Evolutionary conservation across 805 yeast genomes (phyloP), one percentile per base, ranked within the genome.

Genomic region (Tetrapisispora iriomotensis): DNA sequence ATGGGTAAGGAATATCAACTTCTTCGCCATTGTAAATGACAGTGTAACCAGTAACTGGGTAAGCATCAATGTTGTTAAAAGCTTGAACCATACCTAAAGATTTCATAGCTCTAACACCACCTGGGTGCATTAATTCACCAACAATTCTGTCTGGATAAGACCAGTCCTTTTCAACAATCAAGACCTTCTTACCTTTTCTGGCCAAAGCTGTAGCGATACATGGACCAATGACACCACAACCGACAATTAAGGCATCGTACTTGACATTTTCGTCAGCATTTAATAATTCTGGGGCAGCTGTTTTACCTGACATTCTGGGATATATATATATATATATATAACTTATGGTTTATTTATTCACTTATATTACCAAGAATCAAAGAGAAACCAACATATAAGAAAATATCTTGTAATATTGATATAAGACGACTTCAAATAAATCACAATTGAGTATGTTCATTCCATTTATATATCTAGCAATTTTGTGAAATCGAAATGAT

Each of bases 211-310:
- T 82, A 32, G 96, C 96, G 15, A 90, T 70, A 40, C 90, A 79
- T 2, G 98, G 96, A 1, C 99, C 98, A 19, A 86, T 80, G 17
- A 90, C 95, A 40, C 98, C 98, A n/a, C 97, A 96, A n/a, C 98
- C 98, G 29, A 92, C 77, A 20, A 92, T 82, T 30, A 90, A 78
- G 37, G 80, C 90, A 55, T 92, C 98, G 62, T 75, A 86, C 6
- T 53, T 54, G 27, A 48, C 41, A 18, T 47, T 43, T 23, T 51
- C 45, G 33, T 58, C 58, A 15, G 66, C 66, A 38, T 48, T 49
- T 29, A 35, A 22, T 27, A 39, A 26, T 22, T 38, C 40, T 31
- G 40, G 36, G 25, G 35, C 39, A 25, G 30, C 30, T 14, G 29
- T 32, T 36, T 36, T 36, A 21, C 23, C 38, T 29, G 38, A 20